Base-by-base conservation (phyloP, 192 early-diverging fungal species). In the Backusella macrospora region DNA sequence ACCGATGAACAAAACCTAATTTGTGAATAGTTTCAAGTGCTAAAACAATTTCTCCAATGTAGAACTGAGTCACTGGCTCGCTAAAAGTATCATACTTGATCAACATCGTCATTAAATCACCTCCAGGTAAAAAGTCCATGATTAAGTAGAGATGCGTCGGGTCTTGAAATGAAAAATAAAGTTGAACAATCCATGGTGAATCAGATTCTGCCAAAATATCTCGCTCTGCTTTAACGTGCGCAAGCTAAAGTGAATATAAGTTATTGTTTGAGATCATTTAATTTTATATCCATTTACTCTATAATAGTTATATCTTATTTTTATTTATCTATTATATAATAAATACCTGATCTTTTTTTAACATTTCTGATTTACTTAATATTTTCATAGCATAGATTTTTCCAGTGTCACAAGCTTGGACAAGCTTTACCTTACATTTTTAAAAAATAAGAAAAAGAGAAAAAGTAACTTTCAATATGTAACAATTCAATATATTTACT, bases 101-200 rank as follows among this genome's bases (percentile, higher is more conserved):
- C 68, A 99, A 84, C 96, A 98, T 96, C 10, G 95, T 96, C 96
- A 99, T 99, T 87, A 99, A 86, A 83, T 99, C 98, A 52, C 98
- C 98, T 46, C 98, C 98, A 0, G 98, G 96, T 71, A 97, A 81
- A 69, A 98, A 99, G 86, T 99, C 98, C 98, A 99, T 99, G 80
- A 99, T 95, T 65, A 99, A 83, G 76, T 99, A 99, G 44, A 99
- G 87, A 78, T 95, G 95, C 65, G 89, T 83, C 13, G 91, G 71
- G 76, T 98, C 97, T 84, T 99, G 98, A 84, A 99, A 99, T 26
- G 97, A 99, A 80, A 96, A 99, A 78, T 94, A 99, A 46, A 99
- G 86, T 78, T 97, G 96, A 7, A 99, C 97, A 6, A 99, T 95
- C 97, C 97, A 99, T 43, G 91, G 91, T 14, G 97, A 97, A 75